Base-by-base conservation (phyloP, 2,329 filamentous ascomycete species). In the Cytospora piceae region DNA sequence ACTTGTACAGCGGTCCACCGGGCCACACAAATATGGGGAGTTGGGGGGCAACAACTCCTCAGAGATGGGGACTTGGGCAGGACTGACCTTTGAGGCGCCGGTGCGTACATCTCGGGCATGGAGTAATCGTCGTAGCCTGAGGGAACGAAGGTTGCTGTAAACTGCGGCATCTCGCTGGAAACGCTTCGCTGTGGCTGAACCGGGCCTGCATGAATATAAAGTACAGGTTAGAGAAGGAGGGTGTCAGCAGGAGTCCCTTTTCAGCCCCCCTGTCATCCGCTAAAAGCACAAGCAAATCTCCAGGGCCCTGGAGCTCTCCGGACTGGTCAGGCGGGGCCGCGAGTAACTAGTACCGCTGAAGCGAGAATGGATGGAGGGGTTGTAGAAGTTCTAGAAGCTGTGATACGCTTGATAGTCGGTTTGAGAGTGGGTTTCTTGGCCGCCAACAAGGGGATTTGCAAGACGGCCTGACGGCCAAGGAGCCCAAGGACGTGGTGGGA, bases 21-120 rank as follows among this genome's bases (percentile, higher is more conserved):
- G 66, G 52, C 62, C 55, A 24, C 64, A 60, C 63, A 57, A 61
- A 61, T 56, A 61, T 58, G 56, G 60, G 65, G 57, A 39, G 32
- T 66, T 49, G 59, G 52, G n/a, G 34, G 34, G 34, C 34, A 56
- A 52, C 22, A 59, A 42, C 39, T 58, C 34, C 61, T 51, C 52
- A 37, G 53, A 57, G 34, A 56, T 66, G 63, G 64, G 67, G 59
- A 54, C 53, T 49, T 49, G 57, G 39, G 34, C 52, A 39, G 54
- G 57, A 77, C 82, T 72, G 73, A 87, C 85, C 85, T 81, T 77
- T 87, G 85, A 70, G 85, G 85, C 58, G 82, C 76, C 66, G 85
- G 85, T 65, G 85, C 84, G 69, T 85, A 75, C 69, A 87, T 84
- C 73, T 87, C 83, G 67, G 85, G 85, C 83, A 87, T 84, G 73